Evolutionary conservation across 768 basidiomycete species (phyloP).

Genomic region (Auriscalpium vulgare): DNA sequence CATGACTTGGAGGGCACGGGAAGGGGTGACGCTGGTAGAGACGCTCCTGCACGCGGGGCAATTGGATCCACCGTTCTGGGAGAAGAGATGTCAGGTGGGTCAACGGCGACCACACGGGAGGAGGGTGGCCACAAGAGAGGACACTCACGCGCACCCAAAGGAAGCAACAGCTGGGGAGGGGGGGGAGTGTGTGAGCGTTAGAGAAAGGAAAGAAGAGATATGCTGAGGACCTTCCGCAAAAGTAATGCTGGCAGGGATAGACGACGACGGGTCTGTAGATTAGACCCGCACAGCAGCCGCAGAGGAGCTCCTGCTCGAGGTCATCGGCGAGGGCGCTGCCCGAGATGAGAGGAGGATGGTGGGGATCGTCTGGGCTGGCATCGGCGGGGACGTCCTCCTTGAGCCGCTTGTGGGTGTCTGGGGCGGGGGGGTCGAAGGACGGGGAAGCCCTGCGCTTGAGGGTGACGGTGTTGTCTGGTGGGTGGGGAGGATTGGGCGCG

Average conservation of each 20-base stretch:
- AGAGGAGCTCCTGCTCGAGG: constrained; percentile 69
- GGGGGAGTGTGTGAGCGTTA: constrained; percentile 1
- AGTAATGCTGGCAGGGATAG: constrained; percentile 83
- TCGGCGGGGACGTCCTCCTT: constrained; percentile 12
- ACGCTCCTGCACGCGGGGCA: constrained; percentile 74
- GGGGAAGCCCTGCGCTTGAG: constrained; percentile 16
- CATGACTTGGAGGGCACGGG: constrained; percentile 64
- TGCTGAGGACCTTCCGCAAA: constrained; percentile 69
- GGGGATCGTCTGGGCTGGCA: neutral
- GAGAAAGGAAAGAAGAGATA: neutral
- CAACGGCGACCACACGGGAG: neutral
- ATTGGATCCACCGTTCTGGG: constrained; percentile 75
- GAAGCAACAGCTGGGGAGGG: constrained; percentile 53
- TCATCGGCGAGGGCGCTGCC: constrained; percentile 45
- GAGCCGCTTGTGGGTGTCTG: constrained; percentile 9
- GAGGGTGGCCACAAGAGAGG: constrained; percentile 7
- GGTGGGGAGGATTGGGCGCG: constrained; percentile 45
- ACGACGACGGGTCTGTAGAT: constrained; percentile 79
- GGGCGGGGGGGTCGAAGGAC: constrained; percentile 7
- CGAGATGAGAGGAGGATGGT: constrained; percentile 11
- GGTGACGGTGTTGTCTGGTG: constrained; percentile 19
- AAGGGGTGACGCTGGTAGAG: constrained; percentile 64
- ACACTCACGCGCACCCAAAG: constrained; percentile 78
- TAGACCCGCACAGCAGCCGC: constrained; percentile 78
- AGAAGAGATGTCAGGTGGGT: neutral